Evolutionary conservation across 257 asterid species (phyloP).

Genomic region (Solanum piurae): DNA sequence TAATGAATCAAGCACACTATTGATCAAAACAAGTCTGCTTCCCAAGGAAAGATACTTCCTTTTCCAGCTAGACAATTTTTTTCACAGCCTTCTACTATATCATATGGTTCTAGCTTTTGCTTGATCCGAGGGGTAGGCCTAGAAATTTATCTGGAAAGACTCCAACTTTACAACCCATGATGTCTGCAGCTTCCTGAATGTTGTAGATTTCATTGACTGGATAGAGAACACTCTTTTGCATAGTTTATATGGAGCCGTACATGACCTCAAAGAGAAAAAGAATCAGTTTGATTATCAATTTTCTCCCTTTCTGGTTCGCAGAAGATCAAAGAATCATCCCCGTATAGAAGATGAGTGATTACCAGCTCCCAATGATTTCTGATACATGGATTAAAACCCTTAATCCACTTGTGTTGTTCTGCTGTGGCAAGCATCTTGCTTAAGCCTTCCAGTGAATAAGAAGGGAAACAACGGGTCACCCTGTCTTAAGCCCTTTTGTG

Average conservation of each 20-base stretch:
- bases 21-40: background rate
- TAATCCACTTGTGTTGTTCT: background rate
- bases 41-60: background rate
- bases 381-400: background rate
- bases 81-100: background rate
- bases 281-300: background rate
- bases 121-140: background rate
- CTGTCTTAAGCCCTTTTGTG: background rate
- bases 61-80: background rate
- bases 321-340: background rate
- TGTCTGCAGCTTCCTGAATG: background rate
- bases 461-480: background rate
- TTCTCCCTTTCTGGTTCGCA: background rate
- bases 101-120: background rate
- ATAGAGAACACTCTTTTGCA: background rate
- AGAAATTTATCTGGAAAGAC: background rate
- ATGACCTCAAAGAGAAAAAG: background rate
- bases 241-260: background rate
- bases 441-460: background rate
- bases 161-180: background rate
- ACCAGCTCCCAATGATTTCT: background rate
- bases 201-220: background rate
- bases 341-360: background rate
- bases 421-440: background rate
- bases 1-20: background rate